These are phyloP conservation scores for Botryosphaeria dothidea DNA, from an alignment of 2,329 filamentous ascomycete species.

Conservation along the genomic window DNA sequence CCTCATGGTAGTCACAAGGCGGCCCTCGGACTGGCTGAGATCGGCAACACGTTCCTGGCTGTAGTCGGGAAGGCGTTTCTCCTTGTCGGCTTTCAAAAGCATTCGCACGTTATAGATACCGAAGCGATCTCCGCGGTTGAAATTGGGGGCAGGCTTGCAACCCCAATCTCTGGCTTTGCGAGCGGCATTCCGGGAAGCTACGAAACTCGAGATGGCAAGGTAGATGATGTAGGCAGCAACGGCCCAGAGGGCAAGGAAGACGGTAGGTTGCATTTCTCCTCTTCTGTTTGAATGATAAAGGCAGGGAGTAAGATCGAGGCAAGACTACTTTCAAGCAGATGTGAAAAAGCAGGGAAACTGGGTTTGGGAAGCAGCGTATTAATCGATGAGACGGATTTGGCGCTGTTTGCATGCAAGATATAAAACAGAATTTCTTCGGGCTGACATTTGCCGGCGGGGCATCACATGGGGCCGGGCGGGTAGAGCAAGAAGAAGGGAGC, in stretches of 20 bases:
- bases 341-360: no score
- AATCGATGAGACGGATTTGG: neutral
- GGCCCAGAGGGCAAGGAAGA: conserved; percentile 29
- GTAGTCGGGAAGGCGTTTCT: conserved; percentile 34
- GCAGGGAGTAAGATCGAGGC: neutral
- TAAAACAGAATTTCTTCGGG: neutral
- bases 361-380: no score
- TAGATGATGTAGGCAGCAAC: conserved; percentile 37
- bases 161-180: conserved; percentile 42
- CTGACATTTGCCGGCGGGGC: neutral
- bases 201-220: conserved; percentile 36
- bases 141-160: conserved; percentile 46
- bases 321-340: no score
- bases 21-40: conserved; percentile 25
- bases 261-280: conserved; percentile 28
- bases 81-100: conserved; percentile 41
- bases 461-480: neutral
- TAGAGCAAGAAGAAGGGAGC: no score
- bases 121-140: conserved; percentile 53
- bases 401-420: neutral
- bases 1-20: conserved; percentile 29
- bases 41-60: conserved; percentile 27
- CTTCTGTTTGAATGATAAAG: neutral
- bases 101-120: conserved; percentile 52
- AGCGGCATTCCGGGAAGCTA: conserved; percentile 34